phyloP scores from a whole-genome alignment of 1,284 basidiomycete genomes.

The Ganoderma multipileum region DNA sequence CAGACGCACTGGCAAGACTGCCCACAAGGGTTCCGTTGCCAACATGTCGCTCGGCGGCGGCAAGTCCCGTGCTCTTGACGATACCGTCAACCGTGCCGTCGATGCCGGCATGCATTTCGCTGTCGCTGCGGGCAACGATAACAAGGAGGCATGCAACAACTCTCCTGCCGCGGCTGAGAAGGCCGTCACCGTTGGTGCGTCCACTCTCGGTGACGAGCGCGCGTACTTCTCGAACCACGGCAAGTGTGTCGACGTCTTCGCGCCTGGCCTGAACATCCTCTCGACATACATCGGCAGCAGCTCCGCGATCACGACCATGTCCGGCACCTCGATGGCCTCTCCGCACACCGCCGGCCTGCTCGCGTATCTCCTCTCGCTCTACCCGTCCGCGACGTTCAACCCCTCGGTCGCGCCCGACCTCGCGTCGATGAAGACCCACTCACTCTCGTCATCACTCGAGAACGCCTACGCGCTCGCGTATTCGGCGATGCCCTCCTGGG shows the following conservation, averaged over 20 bases:
- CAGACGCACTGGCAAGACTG: constrained; percentile 52
- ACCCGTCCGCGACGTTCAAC: constrained; percentile 58
- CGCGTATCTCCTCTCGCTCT: constrained; percentile 77
- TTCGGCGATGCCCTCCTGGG: constrained; percentile 64
- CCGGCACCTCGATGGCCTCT: constrained; percentile 66
- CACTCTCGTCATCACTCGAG: constrained; percentile 30
- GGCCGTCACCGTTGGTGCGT: constrained; percentile 83
- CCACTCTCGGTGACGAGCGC: constrained; percentile 71
- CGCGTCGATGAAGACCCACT: constrained; percentile 33
- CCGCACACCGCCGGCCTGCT: constrained; percentile 69
- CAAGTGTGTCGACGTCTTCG: constrained; percentile 78
- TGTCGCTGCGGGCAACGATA: constrained; percentile 80
- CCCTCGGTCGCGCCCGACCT: constrained; percentile 43
- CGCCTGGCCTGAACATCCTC: constrained; percentile 72
- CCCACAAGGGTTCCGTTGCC: constrained; percentile 89
- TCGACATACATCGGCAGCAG: constrained; percentile 73
- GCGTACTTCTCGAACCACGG: constrained; percentile 84
- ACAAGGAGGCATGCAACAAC: constrained; percentile 67
- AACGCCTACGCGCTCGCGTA: constrained; percentile 61
- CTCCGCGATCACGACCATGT: constrained; percentile 68
- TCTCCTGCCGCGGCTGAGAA: constrained; percentile 73
- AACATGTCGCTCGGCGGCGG: constrained; percentile 99
- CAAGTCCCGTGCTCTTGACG: constrained; percentile 89
- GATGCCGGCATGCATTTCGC: constrained; percentile 90
- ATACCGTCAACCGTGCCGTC: constrained; percentile 88